Conservation (phyloP, 257 asterid species). For the Perilla frutescens region DNA sequence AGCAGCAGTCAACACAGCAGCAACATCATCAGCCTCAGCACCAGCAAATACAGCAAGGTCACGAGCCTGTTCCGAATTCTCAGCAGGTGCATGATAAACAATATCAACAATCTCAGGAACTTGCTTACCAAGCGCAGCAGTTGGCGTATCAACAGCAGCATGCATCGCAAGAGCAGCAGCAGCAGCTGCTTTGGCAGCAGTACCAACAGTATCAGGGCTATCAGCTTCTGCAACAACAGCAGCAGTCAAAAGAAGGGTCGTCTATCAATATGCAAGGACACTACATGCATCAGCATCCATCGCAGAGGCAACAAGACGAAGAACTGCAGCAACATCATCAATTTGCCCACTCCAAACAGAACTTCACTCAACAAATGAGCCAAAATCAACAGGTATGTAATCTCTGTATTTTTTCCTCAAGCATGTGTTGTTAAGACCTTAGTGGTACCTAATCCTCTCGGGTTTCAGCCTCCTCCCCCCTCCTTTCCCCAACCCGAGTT, state of each 20-base stretch:
- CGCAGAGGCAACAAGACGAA: constrained; percentile 46
- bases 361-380: constrained; percentile 26
- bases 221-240: constrained; percentile 49
- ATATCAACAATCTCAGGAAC: constrained; percentile 47
- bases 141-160: constrained; percentile 57
- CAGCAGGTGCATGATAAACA: constrained; percentile 36
- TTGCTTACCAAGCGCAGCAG: constrained; percentile 56
- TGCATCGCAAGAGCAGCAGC: constrained; percentile 44
- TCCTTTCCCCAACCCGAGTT: neutral
- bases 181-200: constrained; percentile 68
- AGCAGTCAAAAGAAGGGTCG: constrained; percentile 50
- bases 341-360: constrained; percentile 25
- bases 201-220: constrained; percentile 67
- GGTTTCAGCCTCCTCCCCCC: too few species aligned
- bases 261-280: constrained; percentile 49
- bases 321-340: constrained; percentile 38
- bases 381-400: constrained; percentile 45
- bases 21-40: constrained; percentile 48
- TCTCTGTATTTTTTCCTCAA: neutral
- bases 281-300: constrained; percentile 39
- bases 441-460: neutral
- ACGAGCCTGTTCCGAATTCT: constrained; percentile 33
- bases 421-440: neutral
- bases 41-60: constrained; percentile 48
- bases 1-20: constrained; percentile 45